Evolutionary conservation across 371 early-diverging fungal species (phyloP), one percentile per base, ranked within the genome.

Genomic region (Saksenaea vasiformis): DNA sequence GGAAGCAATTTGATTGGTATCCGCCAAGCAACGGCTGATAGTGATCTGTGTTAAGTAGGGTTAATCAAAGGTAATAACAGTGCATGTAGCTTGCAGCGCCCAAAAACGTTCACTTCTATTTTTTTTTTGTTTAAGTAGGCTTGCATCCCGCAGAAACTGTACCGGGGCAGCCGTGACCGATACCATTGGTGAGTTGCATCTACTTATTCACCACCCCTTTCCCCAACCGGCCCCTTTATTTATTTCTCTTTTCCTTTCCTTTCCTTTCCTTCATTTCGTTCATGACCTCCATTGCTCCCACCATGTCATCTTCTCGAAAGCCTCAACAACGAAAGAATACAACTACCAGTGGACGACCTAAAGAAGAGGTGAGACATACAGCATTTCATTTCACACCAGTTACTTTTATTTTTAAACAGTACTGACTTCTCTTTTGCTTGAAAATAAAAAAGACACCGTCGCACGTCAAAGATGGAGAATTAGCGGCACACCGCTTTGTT

Each of bases 241-340:
- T n/a, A 10, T 53, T 61, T 19, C 51, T 43, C 39, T 24, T 34
- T 54, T 54, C 26, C 62, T 53, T 63, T 38, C n/a, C 62, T 64
- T 55, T 27, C 55, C 66, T 54, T 39, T 65, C 36, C 56, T 56
- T 41, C 43, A 41, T 41, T 41, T 17, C 19, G 43, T 41, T 41
- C 43, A 41, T 41, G 43, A 41, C 43, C 43, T n/a, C 5, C 43
- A 41, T 41, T 41, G 17, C 9, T n/a, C 2, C 9, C 14, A 5
- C 19, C 43, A 41, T 41, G 43, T 1, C 13, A 14, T 5, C 8
- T 17, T 0, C 43, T 41, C 43, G 43, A 41, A 41, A 41, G 43
- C 43, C 2, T 31, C 31, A 41, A 41, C 43, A 8, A 41, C 43
- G 43, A n/a, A 41, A 41, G 19, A 17, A 17, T 14, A 41, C 14